Conservation (phyloP, 371 early-diverging fungal genomes). For the Blyttiomyces sp. region DNA sequence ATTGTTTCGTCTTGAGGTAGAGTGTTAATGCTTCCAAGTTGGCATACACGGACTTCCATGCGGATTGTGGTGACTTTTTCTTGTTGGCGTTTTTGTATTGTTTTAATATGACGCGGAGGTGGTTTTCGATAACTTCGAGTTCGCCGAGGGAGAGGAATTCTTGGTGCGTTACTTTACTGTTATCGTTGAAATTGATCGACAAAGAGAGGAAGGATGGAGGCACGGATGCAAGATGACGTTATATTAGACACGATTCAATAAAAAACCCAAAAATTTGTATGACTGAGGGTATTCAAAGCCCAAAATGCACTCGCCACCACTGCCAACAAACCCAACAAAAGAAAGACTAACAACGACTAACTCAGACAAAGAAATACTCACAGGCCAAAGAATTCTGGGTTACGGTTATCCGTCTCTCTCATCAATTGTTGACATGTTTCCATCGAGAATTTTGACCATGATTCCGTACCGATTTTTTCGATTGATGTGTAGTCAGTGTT, state of each 20-base stretch:
- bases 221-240: too few relatives aligned
- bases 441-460: constrained; percentile 12
- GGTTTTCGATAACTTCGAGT: constrained; percentile 23
- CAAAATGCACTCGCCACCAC: too few relatives aligned
- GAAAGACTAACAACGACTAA: too few relatives aligned
- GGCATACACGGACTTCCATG: constrained; percentile 26
- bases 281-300: too few relatives aligned
- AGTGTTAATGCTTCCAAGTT: constrained; percentile 22
- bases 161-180: neutral
- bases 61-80: constrained; percentile 24
- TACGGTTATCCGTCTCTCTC: constrained; percentile 24
- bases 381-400: constrained; percentile 20
- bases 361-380: constrained; percentile 10
- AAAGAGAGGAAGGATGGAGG: neutral
- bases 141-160: constrained; percentile 7
- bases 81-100: constrained; percentile 19
- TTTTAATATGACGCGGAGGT: constrained; percentile 14
- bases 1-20: constrained; percentile 12
- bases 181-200: neutral
- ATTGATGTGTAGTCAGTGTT: constrained; percentile 17
- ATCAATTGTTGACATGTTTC: constrained; percentile 6
- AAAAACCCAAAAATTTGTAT: too few relatives aligned
- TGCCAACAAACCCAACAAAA: too few relatives aligned
- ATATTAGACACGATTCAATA: too few relatives aligned
- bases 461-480: constrained; percentile 12